A percentile compares a stretch with the other conserved stretches of the same genome.
These are phyloP conservation scores for Cymbopogon citratus DNA, from an alignment of 176 grass and related monocot species.

Conservation along the genomic window DNA sequence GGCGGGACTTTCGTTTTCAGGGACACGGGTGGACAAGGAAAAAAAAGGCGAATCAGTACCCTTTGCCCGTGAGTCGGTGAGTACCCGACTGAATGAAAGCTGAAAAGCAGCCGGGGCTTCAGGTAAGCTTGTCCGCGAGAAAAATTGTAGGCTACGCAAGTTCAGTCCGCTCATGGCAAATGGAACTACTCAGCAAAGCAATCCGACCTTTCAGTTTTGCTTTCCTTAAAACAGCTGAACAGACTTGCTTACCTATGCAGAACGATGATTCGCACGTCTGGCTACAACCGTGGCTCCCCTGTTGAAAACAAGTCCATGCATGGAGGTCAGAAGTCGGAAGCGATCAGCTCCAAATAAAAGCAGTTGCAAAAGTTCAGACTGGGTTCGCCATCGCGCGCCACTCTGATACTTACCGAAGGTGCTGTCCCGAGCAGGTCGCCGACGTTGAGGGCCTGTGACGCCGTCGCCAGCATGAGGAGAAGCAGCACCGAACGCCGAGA, in stretches of 20 bases:
- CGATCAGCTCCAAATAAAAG: neutral
- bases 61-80: too few relatives aligned
- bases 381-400: neutral
- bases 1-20: constrained; percentile 58
- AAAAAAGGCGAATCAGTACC: constrained; percentile 12
- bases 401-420: constrained; percentile 34
- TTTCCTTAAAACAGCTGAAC: neutral
- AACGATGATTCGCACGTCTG: constrained; percentile 61
- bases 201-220: neutral
- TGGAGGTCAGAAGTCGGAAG: neutral
- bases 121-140: neutral
- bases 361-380: neutral
- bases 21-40: neutral
- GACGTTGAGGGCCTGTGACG: constrained; percentile 30
- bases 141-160: neutral
- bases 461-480: constrained; percentile 28
- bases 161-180: neutral
- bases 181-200: neutral
- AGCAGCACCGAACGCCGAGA: constrained; percentile 21
- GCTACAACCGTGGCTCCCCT: constrained; percentile 72
- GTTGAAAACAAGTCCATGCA: neutral
- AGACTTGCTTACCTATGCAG: constrained; percentile 49
- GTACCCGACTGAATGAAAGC: neutral
- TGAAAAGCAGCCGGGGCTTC: neutral
- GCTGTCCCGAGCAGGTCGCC: constrained; percentile 34